Base-by-base conservation (phyloP, 768 basidiomycete species). In the Amanita jacksonii region DNA sequence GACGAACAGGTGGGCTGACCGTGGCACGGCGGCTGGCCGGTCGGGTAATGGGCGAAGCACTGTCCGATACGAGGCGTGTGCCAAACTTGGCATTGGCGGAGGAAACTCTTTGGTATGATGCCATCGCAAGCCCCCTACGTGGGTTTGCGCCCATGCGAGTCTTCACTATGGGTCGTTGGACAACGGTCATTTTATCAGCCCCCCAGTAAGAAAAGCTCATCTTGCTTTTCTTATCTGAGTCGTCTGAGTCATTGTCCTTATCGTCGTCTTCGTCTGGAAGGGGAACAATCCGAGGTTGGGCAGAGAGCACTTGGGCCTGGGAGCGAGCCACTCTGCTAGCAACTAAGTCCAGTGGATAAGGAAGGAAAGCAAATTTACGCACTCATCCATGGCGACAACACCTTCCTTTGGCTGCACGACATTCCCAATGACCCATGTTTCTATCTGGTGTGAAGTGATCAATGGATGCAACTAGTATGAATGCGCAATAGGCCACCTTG, bases 181-280 rank as follows among this genome's bases (percentile, higher is more conserved):
- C 44, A 16, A 91, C 76, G 1, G 88, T 91, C 54, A 91, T 74
- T 63, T 88, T 88, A 66, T 91, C 88, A 24, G 88, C 88, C 19
- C 88, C 87, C 86, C 87, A 90, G 57, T 90, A 92, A 4, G 86
- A 89, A 64, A 90, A 90, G 66, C 85, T 86, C 88, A 90, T 89
- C 61, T 89, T 90, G 69, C 81, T 86, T 68, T 88, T 85, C 65
- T 81, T 77, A 59, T 89, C 87, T 8, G 85, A 89, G 54, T 89
- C 85, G 52, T 86, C 84, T 3, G 87, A 88, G 22, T 87, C 85
- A 16, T 57, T 62, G 13, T 54, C 75, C 13, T 61, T 72, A 5
- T 67, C 78, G 22, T 76, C 70, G 45, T 76, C 72, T 38, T 81
- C 81, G 45, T 79, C 76, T 20, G 81, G 81, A 54, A 82, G 66